These are phyloP conservation scores for Annulohypoxylon maeteangense DNA, from an alignment of 495 filamentous ascomycete species.

Conservation along the genomic window DNA sequence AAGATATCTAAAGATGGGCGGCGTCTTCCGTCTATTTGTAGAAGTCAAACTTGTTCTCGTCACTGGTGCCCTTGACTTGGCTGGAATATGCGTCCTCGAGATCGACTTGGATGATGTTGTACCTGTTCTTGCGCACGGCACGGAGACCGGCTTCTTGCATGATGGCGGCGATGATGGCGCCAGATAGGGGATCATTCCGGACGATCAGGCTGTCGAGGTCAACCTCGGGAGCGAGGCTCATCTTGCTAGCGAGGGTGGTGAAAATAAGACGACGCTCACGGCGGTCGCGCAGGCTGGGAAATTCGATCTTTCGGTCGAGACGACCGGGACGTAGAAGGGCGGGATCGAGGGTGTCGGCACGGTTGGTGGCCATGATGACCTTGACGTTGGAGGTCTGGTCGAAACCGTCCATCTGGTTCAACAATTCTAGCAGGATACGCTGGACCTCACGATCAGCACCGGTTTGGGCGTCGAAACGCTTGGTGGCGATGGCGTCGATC, in stretches of 20 bases:
- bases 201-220: slow-evolving; percentile 96
- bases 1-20: background rate
- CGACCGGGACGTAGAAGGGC: slow-evolving; percentile 93
- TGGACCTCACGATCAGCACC: slow-evolving; percentile 98
- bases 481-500: slow-evolving; percentile 98
- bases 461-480: slow-evolving; percentile 98
- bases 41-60: slow-evolving; percentile 82
- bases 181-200: slow-evolving; percentile 92
- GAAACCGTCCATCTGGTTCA: slow-evolving; percentile 99
- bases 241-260: slow-evolving; percentile 92
- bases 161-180: slow-evolving; percentile 96
- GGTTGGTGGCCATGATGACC: slow-evolving; percentile 99
- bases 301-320: slow-evolving; percentile 98
- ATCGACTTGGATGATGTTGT: slow-evolving; percentile 97
- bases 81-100: slow-evolving; percentile 95
- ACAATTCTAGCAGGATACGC: slow-evolving; percentile 93
- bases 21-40: slow-evolving; percentile 59
- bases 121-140: slow-evolving; percentile 96
- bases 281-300: slow-evolving; percentile 88
- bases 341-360: slow-evolving; percentile 95
- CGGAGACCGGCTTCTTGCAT: slow-evolving; percentile 98
- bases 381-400: slow-evolving; percentile 99
- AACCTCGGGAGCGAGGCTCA: slow-evolving; percentile 95
- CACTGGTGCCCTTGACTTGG: slow-evolving; percentile 89
- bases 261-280: slow-evolving; percentile 96